These are phyloP conservation scores for Lasiosphaeria hispida DNA, from an alignment of 495 filamentous ascomycete genomes.

Conservation along the genomic window DNA sequence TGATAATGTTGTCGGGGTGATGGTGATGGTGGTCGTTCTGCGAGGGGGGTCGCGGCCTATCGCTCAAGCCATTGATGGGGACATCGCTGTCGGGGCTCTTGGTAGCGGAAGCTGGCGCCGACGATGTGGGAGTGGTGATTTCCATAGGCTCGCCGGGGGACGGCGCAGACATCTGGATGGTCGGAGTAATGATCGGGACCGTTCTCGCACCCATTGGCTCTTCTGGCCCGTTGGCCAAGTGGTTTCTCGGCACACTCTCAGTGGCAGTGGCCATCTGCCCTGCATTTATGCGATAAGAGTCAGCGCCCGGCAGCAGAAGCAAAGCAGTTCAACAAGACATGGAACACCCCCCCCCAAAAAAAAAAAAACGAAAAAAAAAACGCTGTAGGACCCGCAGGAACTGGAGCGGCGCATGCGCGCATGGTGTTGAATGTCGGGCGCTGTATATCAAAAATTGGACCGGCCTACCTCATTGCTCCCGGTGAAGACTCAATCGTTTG, in stretches of 20 bases:
- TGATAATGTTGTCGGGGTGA: conserved; percentile 34
- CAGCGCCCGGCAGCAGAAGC: conserved; percentile 18
- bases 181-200: conserved; percentile 49
- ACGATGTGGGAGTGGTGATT: conserved; percentile 47
- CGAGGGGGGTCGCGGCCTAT: conserved; percentile 25
- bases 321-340: not conserved
- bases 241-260: conserved; percentile 46
- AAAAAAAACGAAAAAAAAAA: conserved; percentile 8
- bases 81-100: conserved; percentile 47
- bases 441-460: not conserved
- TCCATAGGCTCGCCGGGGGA: conserved; percentile 53
- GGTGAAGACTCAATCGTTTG: conserved; percentile 12
- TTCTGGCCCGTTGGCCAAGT: conserved; percentile 35
- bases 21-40: conserved; percentile 32
- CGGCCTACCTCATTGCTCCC: conserved; percentile 31
- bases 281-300: conserved; percentile 26
- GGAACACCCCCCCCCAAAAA: too few species aligned
- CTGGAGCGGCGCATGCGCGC: conserved; percentile 15
- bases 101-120: conserved; percentile 39
- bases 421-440: not conserved
- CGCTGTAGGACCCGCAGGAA: conserved; percentile 11
- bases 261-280: conserved; percentile 49
- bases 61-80: conserved; percentile 34
- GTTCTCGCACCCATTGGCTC: conserved; percentile 45
- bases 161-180: conserved; percentile 49